phyloP scores from a whole-genome alignment of 2,329 filamentous ascomycete genomes.

The Rutstroemia sp. region DNA sequence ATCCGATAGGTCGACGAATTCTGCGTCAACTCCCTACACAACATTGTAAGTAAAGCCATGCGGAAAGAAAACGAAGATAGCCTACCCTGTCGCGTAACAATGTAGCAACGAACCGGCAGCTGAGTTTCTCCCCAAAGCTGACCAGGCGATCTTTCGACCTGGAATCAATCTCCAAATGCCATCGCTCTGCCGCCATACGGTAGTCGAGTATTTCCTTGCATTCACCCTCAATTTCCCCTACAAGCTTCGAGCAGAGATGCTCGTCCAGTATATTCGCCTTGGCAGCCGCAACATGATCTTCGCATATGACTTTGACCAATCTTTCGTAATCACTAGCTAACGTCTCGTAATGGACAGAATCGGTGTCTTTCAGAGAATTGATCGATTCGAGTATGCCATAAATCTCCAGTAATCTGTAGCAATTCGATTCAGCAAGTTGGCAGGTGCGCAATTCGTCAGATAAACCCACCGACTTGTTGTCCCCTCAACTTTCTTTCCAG shows the following conservation, averaged over 20 bases:
- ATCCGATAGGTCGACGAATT: constrained; percentile 86
- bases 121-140: constrained; percentile 92
- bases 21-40: constrained; percentile 63
- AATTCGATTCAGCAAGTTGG: neutral
- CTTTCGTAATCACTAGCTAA: constrained; percentile 59
- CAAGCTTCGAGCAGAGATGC: constrained; percentile 50
- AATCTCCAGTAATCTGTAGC: constrained; percentile 44
- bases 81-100: constrained; percentile 66
- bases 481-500: constrained; percentile 86
- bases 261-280: constrained; percentile 52
- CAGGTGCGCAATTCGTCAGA: neutral
- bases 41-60: constrained; percentile 5
- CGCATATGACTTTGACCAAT: constrained; percentile 73
- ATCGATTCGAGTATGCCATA: constrained; percentile 50
- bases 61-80: neutral
- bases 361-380: constrained; percentile 44
- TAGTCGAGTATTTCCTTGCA: constrained; percentile 76
- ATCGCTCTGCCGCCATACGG: constrained; percentile 54
- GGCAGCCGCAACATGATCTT: constrained; percentile 73
- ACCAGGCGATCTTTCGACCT: constrained; percentile 81
- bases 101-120: constrained; percentile 83
- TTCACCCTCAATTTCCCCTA: constrained; percentile 64
- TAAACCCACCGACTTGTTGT: constrained; percentile 82
- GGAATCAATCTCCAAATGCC: constrained; percentile 68
- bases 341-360: constrained; percentile 42